Percentiles rank a stretch among this genome's conserved stretches.
Conservation (phyloP, 2,329 filamentous ascomycete species). For the Fusarium chuoi region DNA sequence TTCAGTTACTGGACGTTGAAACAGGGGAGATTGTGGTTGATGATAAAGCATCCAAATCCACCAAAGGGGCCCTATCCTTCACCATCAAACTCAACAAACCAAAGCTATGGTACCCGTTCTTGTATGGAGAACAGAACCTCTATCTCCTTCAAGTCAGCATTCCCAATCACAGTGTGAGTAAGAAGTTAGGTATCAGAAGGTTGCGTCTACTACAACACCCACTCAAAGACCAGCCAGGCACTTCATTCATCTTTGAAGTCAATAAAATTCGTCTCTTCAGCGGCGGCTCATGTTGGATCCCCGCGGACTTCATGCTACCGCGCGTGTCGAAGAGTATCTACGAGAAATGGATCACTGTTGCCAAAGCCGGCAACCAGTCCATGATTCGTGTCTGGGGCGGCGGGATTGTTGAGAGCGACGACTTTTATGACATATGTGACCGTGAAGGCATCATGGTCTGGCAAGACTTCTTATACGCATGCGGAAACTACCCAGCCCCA, state of each 20-base stretch:
- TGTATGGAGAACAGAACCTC: not conserved
- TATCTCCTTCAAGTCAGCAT: not conserved
- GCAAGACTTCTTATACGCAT: conserved; percentile 13
- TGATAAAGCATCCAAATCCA: accelerated
- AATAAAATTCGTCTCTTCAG: conserved; percentile 5
- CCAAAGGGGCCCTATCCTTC: accelerated
- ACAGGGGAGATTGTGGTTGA: not conserved
- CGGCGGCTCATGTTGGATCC: not conserved
- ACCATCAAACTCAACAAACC: not conserved
- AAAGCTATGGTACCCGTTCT: not conserved
- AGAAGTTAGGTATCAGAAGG: not conserved
- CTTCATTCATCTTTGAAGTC: conserved; percentile 2
- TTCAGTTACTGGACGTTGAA: not conserved
- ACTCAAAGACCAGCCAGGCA: not conserved
- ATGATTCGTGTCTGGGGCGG: conserved; percentile 15
- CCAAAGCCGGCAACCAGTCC: not conserved
- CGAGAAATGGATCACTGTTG: not conserved
- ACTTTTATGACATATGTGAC: not conserved
- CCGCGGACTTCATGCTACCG: not conserved
- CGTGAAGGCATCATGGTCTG: conserved; percentile 2
- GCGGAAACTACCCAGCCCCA: not conserved
- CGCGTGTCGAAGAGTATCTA: not conserved
- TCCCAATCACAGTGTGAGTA: not conserved
- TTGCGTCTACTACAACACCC: not conserved
- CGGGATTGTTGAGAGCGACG: not conserved